These are phyloP conservation scores for Candida takata DNA, from an alignment of 805 yeast genomes.

Conservation along the genomic window DNA sequence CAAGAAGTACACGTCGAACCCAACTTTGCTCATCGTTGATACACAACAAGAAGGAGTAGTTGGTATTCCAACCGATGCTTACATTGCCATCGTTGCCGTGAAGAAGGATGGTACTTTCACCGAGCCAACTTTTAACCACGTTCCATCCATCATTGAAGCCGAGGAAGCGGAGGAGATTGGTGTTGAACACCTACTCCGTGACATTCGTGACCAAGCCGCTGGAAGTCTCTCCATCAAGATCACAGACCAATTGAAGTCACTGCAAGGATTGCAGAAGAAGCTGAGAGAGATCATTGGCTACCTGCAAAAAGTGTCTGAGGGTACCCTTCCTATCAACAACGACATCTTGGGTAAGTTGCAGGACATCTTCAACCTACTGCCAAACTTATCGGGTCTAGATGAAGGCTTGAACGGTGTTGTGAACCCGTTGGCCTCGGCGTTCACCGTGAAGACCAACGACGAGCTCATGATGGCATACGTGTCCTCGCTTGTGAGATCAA, in stretches of 20 bases:
- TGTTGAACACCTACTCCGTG: slow-evolving; percentile 91
- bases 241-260: slow-evolving; percentile 82
- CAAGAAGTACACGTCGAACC: slow-evolving; percentile 73
- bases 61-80: slow-evolving; percentile 95
- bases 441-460: slow-evolving; percentile 90
- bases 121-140: slow-evolving; percentile 86
- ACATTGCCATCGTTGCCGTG: slow-evolving; percentile 88
- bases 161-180: slow-evolving; percentile 99
- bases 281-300: slow-evolving; percentile 72
- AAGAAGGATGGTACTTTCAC: slow-evolving; percentile 93
- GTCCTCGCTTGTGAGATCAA: slow-evolving; percentile 83
- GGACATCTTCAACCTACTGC: slow-evolving; percentile 88
- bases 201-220: slow-evolving; percentile 93
- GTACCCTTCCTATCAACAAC: slow-evolving; percentile 81
- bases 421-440: slow-evolving; percentile 65
- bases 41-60: slow-evolving; percentile 73
- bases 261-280: slow-evolving; percentile 78
- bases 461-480: slow-evolving; percentile 92
- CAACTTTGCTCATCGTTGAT: slow-evolving; percentile 84
- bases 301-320: slow-evolving; percentile 62
- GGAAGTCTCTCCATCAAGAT: slow-evolving; percentile 83
- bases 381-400: slow-evolving; percentile 50
- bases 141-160: slow-evolving; percentile 89
- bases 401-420: slow-evolving; percentile 27
- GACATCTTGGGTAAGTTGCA: slow-evolving; percentile 87